A percentile compares a stretch with the other conserved stretches of the same genome.
Evolutionary conservation across 2,329 filamentous ascomycete species (phyloP).

Genomic region (Ophiostoma angusticollis): DNA sequence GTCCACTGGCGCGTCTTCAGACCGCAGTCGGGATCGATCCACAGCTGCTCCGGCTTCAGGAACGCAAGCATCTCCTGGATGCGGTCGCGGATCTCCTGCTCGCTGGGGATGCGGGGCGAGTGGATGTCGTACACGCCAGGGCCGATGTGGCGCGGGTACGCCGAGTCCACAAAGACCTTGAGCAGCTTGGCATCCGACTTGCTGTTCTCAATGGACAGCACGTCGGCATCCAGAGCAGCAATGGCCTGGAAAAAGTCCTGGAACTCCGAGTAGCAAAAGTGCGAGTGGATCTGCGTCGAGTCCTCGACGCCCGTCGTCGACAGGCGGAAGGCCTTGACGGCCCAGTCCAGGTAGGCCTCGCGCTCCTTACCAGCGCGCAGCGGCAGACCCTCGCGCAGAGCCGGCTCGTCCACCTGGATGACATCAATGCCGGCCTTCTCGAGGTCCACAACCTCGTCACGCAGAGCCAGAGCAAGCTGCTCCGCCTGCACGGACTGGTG

Average conservation of each 20-base stretch:
- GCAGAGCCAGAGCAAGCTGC: conserved; percentile 95
- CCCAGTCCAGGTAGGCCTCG: conserved; percentile 93
- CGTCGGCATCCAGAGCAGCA: conserved; percentile 91
- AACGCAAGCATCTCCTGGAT: conserved; percentile 96
- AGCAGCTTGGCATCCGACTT: conserved; percentile 99
- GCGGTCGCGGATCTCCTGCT: conserved; percentile 97
- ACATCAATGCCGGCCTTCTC: conserved; percentile 93
- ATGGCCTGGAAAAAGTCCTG: conserved; percentile 99
- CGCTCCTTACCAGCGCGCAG: conserved; percentile 89
- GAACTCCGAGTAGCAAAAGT: conserved; percentile 99
- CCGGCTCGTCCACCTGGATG: conserved; percentile 98
- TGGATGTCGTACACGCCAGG: conserved; percentile 99
- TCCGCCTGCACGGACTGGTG: conserved; percentile 98
- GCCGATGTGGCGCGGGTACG: conserved; percentile 95
- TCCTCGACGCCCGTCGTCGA: conserved; percentile 87
- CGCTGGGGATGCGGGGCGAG: conserved; percentile 90
- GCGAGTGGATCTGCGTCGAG: conserved; percentile 97
- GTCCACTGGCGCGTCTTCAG: conserved; percentile 98
- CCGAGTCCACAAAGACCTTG: conserved; percentile 94
- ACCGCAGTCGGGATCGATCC: conserved; percentile 99
- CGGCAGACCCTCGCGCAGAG: conserved; percentile 97
- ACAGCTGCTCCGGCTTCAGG: conserved; percentile 97
- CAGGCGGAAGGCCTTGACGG: conserved; percentile 95
- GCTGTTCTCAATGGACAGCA: conserved; percentile 99
- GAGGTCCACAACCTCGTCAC: conserved; percentile 95